These are phyloP conservation scores for Favolaschia claudopus DNA, from an alignment of 768 basidiomycete species.

Conservation along the genomic window DNA sequence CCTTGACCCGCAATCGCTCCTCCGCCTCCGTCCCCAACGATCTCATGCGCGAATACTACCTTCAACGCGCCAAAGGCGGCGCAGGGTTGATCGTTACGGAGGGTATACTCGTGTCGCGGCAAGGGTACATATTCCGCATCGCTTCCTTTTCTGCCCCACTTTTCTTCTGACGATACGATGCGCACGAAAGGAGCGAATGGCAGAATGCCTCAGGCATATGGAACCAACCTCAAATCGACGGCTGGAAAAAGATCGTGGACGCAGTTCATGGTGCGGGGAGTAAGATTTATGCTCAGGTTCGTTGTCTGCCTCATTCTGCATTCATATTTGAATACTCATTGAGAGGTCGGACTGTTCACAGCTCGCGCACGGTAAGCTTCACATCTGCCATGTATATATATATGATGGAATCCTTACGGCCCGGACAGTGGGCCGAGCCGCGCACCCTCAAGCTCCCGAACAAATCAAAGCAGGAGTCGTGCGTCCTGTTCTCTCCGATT, in stretches of 20 bases:
- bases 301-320: slow-evolving; percentile 37
- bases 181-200: slow-evolving; percentile 41
- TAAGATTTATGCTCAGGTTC: no score
- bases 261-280: slow-evolving; percentile 52
- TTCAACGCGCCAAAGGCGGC: slow-evolving; percentile 40
- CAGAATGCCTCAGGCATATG: slow-evolving; percentile 47
- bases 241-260: slow-evolving; percentile 47
- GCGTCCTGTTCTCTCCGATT: neutral
- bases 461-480: neutral
- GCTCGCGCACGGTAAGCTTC: no score
- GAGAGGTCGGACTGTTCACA: no score
- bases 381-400: no score
- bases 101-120: slow-evolving; percentile 38
- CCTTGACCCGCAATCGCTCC: slow-evolving; percentile 37
- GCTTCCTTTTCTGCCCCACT: no score
- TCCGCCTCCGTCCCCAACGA: slow-evolving; percentile 35
- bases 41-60: slow-evolving; percentile 43
- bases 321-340: no score
- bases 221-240: slow-evolving; percentile 42
- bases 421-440: no score
- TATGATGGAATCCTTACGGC: no score
- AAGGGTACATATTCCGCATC: slow-evolving; percentile 30
- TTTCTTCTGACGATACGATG: neutral
- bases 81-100: slow-evolving; percentile 46
- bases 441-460: no score